Percentiles rank a stretch among this genome's conserved stretches.
These are phyloP conservation scores for Monosporascus cannonballus DNA, from an alignment of 2,329 filamentous ascomycete genomes.

Conservation along the genomic window DNA sequence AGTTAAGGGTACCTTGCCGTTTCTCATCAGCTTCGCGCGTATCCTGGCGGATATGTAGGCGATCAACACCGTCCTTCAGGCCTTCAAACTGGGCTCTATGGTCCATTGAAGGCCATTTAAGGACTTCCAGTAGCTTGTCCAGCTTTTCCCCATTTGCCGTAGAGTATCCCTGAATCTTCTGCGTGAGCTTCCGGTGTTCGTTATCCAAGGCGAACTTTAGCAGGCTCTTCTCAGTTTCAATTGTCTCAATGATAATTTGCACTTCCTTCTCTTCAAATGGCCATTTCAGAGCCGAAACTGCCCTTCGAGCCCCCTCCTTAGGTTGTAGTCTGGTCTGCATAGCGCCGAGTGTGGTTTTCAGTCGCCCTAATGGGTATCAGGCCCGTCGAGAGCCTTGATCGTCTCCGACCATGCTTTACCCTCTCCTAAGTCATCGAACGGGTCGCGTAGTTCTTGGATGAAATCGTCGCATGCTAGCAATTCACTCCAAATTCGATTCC, in stretches of 20 bases:
- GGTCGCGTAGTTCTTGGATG: slow-evolving; percentile 12
- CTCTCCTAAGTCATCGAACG: slow-evolving; percentile 12
- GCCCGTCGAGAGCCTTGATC: slow-evolving; percentile 13
- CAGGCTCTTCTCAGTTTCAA: slow-evolving; percentile 8
- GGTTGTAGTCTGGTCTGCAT: slow-evolving; percentile 10
- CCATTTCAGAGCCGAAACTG: slow-evolving; percentile 8
- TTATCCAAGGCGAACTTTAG: slow-evolving; percentile 1
- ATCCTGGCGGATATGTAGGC: no score
- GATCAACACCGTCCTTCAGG: no score
- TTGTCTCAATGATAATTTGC: slow-evolving; percentile 10
- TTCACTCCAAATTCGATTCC: slow-evolving; percentile 11
- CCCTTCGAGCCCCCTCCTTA: slow-evolving; percentile 5
- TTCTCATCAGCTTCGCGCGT: no score
- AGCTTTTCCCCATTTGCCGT: not conserved
- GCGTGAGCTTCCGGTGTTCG: not conserved
- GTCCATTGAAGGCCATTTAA: not conserved
- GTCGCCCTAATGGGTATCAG: slow-evolving; percentile 11
- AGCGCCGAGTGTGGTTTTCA: slow-evolving; percentile 3
- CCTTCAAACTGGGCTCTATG: no score
- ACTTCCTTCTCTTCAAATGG: slow-evolving; percentile 16
- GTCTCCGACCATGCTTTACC: slow-evolving; percentile 14
- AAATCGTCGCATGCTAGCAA: slow-evolving; percentile 11
- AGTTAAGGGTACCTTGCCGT: no score
- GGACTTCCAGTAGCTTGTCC: not conserved
- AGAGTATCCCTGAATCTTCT: not conserved